Percentiles rank a stretch among this genome's conserved stretches.
phyloP scores from a whole-genome alignment of 148 eudicot species.

The Cornus controversa region DNA sequence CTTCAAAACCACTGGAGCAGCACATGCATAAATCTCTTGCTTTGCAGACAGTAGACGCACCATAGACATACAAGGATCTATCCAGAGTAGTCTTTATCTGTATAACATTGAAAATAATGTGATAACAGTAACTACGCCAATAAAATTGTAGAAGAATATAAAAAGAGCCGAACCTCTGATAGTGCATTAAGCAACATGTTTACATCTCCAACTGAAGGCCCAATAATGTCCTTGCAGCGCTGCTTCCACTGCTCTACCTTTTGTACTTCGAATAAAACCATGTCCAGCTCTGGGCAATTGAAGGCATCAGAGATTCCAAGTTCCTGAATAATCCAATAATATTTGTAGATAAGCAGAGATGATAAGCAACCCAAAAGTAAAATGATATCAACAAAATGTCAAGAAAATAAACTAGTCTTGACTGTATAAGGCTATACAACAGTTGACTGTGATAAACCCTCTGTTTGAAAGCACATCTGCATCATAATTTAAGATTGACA shows the following conservation, averaged over 20 bases:
- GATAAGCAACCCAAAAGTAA: not conserved
- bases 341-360: not conserved
- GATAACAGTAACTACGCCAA: not conserved
- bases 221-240: slow-evolving; percentile 44
- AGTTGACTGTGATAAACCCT: not conserved
- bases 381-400: not conserved
- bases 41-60: slow-evolving; percentile 44
- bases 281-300: slow-evolving; percentile 62
- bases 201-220: slow-evolving; percentile 40
- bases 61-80: slow-evolving; percentile 64
- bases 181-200: slow-evolving; percentile 43
- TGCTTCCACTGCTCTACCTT: slow-evolving; percentile 61
- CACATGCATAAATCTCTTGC: slow-evolving; percentile 52
- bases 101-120: slow-evolving; percentile 7
- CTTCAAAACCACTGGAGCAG: slow-evolving; percentile 55
- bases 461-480: not conserved
- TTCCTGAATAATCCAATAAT: slow-evolving; percentile 45
- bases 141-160: not conserved
- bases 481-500: not conserved
- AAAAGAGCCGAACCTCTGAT: slow-evolving; percentile 41
- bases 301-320: slow-evolving; percentile 63
- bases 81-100: slow-evolving; percentile 67
- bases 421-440: not conserved
- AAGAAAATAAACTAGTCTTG: not conserved
- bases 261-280: slow-evolving; percentile 60